phyloP scores from a whole-genome alignment of 2,329 filamentous ascomycete species.

The Septoria petroselini region DNA sequence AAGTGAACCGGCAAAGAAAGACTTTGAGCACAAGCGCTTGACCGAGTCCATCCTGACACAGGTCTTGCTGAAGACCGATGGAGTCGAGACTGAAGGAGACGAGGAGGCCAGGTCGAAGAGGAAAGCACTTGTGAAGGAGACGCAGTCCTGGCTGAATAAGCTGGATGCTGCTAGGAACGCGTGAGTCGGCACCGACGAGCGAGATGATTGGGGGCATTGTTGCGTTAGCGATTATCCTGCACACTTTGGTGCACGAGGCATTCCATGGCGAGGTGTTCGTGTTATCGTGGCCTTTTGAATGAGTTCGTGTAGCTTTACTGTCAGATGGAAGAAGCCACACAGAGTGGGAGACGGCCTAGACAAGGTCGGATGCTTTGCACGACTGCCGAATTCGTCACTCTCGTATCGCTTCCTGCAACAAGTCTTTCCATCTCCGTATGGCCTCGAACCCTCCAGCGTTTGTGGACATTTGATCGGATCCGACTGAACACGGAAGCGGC shows the following conservation, averaged over 20 bases:
- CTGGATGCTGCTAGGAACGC: slow-evolving; percentile 53
- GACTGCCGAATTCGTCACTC: too few species aligned
- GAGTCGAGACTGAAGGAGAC: slow-evolving; percentile 69
- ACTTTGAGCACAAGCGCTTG: slow-evolving; percentile 71
- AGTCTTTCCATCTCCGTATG: too few species aligned
- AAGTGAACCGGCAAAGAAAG: slow-evolving; percentile 61
- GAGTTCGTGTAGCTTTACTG: neutral
- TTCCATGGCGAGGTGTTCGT: slow-evolving; percentile 14
- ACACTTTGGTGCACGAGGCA: slow-evolving; percentile 1
- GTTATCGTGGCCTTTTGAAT: neutral
- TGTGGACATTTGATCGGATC: too few species aligned
- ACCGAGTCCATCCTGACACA: slow-evolving; percentile 74
- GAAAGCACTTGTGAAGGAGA: slow-evolving; percentile 70
- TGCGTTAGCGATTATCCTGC: slow-evolving; percentile 8
- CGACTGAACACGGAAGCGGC: neutral
- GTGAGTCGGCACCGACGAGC: neutral
- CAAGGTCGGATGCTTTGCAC: neutral
- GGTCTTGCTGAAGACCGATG: slow-evolving; percentile 72
- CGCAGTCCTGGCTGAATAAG: slow-evolving; percentile 63
- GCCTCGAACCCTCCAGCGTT: too few species aligned
- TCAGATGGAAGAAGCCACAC: neutral
- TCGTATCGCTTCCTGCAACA: too few species aligned
- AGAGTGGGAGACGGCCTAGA: neutral
- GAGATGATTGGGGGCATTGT: neutral
- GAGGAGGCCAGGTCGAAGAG: slow-evolving; percentile 61